Evolutionary conservation across 2,329 filamentous ascomycete genomes (phyloP).

Genomic region (Elsinoe arachidis): DNA sequence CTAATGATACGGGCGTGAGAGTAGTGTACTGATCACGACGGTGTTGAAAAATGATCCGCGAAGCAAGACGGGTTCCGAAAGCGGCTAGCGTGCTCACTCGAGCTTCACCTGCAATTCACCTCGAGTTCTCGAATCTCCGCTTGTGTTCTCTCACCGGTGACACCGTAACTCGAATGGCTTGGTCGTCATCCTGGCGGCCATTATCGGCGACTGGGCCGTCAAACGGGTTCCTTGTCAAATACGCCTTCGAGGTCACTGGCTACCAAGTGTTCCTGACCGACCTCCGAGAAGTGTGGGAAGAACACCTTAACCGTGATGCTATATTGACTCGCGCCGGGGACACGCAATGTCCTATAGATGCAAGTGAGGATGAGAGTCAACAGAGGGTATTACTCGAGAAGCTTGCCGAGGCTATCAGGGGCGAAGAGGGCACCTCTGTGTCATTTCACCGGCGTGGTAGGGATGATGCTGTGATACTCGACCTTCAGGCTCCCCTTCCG

Average conservation of each 20-base stretch:
- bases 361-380: constrained; percentile 59
- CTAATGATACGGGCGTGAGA: neutral
- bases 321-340: constrained; percentile 56
- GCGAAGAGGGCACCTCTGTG: constrained; percentile 29
- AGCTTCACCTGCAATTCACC: neutral
- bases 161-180: neutral
- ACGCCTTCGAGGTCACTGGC: constrained; percentile 44
- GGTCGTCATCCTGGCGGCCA: neutral
- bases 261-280: constrained; percentile 64
- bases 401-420: constrained; percentile 43
- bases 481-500: constrained; percentile 53
- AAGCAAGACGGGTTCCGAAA: neutral
- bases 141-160: neutral
- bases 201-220: neutral
- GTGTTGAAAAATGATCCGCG: too few relatives aligned
- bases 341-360: constrained; percentile 63
- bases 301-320: constrained; percentile 51
- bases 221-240: constrained; percentile 49
- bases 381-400: constrained; percentile 58
- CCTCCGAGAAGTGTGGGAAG: constrained; percentile 63
- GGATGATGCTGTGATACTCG: constrained; percentile 38
- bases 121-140: neutral
- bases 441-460: constrained; percentile 22
- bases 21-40: too few relatives aligned
- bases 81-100: neutral